Percentiles rank a stretch among this genome's conserved stretches.
Conservation (phyloP, 2,329 filamentous ascomycete genomes). For the Xylariaceae sp. region DNA sequence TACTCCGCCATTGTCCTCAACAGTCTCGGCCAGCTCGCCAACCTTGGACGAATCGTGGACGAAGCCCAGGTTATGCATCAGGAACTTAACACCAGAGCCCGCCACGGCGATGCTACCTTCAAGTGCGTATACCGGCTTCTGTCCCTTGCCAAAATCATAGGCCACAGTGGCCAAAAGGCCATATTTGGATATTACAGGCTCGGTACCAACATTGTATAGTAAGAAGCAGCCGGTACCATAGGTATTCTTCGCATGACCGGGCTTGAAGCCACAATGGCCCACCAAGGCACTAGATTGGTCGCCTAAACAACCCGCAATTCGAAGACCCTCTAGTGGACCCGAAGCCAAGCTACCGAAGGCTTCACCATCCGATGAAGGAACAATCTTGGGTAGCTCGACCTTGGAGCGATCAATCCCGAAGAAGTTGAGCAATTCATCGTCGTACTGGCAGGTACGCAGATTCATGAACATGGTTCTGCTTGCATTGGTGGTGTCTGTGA, state of each 20-base stretch:
- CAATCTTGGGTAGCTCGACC: slow-evolving; percentile 79
- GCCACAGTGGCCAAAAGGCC: slow-evolving; percentile 86
- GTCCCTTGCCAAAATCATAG: slow-evolving; percentile 73
- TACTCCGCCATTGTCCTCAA: slow-evolving; percentile 78
- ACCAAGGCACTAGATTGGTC: slow-evolving; percentile 88
- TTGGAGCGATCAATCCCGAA: slow-evolving; percentile 75
- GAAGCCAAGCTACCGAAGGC: slow-evolving; percentile 72
- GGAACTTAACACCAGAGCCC: slow-evolving; percentile 79
- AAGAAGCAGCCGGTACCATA: slow-evolving; percentile 91
- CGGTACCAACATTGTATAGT: slow-evolving; percentile 84
- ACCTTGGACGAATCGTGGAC: slow-evolving; percentile 58
- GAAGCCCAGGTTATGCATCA: slow-evolving; percentile 68
- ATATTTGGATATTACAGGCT: slow-evolving; percentile 83
- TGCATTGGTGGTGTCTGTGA: slow-evolving; percentile 87
- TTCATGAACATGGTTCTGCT: slow-evolving; percentile 96
- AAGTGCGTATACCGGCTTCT: slow-evolving; percentile 74
- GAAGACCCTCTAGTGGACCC: slow-evolving; percentile 71
- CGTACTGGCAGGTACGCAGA: slow-evolving; percentile 78
- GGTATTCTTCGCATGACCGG: slow-evolving; percentile 87
- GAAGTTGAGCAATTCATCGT: slow-evolving; percentile 76
- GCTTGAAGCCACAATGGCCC: slow-evolving; percentile 81
- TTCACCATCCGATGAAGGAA: slow-evolving; percentile 76
- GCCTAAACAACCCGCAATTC: slow-evolving; percentile 83
- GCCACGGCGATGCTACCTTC: slow-evolving; percentile 86
- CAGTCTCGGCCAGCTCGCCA: slow-evolving; percentile 57